phyloP scores from a whole-genome alignment of 2,329 filamentous ascomycete species.

The Xylogone sp. region DNA sequence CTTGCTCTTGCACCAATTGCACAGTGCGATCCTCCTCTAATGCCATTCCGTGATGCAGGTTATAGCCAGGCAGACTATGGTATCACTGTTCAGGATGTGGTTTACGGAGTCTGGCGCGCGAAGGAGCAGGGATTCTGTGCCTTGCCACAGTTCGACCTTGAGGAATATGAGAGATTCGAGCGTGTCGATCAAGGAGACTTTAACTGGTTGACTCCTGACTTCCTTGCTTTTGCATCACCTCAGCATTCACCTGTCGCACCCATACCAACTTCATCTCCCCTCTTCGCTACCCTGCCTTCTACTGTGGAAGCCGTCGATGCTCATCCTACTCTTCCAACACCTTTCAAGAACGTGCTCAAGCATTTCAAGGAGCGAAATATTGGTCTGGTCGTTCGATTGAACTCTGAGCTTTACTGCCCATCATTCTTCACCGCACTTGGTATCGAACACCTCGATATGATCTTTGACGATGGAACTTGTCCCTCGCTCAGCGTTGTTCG shows the following conservation, averaged over 20 bases:
- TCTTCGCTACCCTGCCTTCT: slow-evolving; percentile 71
- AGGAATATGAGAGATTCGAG: slow-evolving; percentile 96
- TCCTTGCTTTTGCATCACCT: slow-evolving; percentile 94
- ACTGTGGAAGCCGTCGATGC: slow-evolving; percentile 69
- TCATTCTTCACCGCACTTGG: slow-evolving; percentile 96
- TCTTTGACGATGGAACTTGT: slow-evolving; percentile 97
- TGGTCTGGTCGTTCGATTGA: slow-evolving; percentile 89
- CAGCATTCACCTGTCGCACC: slow-evolving; percentile 75
- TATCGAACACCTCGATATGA: slow-evolving; percentile 97
- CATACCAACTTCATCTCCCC: slow-evolving; percentile 67
- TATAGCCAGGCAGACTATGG: slow-evolving; percentile 98
- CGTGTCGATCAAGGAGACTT: slow-evolving; percentile 98
- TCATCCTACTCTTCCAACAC: slow-evolving; percentile 68
- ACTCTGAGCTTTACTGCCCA: slow-evolving; percentile 92
- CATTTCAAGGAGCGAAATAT: slow-evolving; percentile 89
- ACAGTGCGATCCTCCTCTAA: slow-evolving; percentile 93
- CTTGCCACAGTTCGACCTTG: slow-evolving; percentile 89
- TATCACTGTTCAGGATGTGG: slow-evolving; percentile 92
- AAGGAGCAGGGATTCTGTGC: slow-evolving; percentile 93
- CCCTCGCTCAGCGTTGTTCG: slow-evolving; percentile 84
- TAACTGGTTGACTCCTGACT: slow-evolving; percentile 97
- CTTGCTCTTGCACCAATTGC: slow-evolving; percentile 92
- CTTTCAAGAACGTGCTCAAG: slow-evolving; percentile 92
- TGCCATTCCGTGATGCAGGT: slow-evolving; percentile 97
- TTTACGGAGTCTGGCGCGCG: slow-evolving; percentile 98